These are phyloP conservation scores for Suillus americanus DNA, from an alignment of 768 basidiomycete genomes.

Conservation along the genomic window DNA sequence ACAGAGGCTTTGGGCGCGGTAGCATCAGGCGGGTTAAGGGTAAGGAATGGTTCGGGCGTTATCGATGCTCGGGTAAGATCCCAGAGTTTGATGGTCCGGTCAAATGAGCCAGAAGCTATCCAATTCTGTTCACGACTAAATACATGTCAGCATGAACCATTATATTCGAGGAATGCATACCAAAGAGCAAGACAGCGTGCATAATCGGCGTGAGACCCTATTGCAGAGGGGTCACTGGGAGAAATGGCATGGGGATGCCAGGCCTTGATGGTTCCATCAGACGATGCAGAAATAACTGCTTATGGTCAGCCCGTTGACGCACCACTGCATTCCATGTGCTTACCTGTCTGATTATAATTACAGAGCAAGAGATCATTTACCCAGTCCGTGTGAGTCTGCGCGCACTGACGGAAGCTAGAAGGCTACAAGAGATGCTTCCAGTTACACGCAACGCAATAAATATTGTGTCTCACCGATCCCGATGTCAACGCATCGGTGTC, in stretches of 20 bases:
- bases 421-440: slow-evolving; percentile 1
- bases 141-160: slow-evolving; percentile 12
- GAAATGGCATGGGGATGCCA: slow-evolving; percentile 82
- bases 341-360: slow-evolving; percentile 87
- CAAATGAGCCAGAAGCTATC: slow-evolving; percentile 93
- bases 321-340: slow-evolving; percentile 17
- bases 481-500: slow-evolving; percentile 54
- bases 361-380: slow-evolving; percentile 92
- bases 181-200: slow-evolving; percentile 77
- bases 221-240: slow-evolving; percentile 57
- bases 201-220: slow-evolving; percentile 84
- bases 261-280: slow-evolving; percentile 90
- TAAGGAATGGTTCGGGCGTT: slow-evolving; percentile 54
- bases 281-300: slow-evolving; percentile 87
- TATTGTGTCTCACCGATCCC: slow-evolving; percentile 43
- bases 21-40: slow-evolving; percentile 67
- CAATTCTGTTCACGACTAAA: slow-evolving; percentile 75
- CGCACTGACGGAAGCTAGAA: slow-evolving; percentile 73
- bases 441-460: not conserved
- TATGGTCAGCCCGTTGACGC: slow-evolving; percentile 7
- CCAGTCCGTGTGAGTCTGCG: slow-evolving; percentile 93
- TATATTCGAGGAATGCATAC: slow-evolving; percentile 36
- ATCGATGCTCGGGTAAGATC: slow-evolving; percentile 58
- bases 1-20: slow-evolving; percentile 66
- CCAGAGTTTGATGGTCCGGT: slow-evolving; percentile 94